These are phyloP conservation scores for Elaeagnus macrophylla DNA, from an alignment of 306 rosid species.

Conservation along the genomic window DNA sequence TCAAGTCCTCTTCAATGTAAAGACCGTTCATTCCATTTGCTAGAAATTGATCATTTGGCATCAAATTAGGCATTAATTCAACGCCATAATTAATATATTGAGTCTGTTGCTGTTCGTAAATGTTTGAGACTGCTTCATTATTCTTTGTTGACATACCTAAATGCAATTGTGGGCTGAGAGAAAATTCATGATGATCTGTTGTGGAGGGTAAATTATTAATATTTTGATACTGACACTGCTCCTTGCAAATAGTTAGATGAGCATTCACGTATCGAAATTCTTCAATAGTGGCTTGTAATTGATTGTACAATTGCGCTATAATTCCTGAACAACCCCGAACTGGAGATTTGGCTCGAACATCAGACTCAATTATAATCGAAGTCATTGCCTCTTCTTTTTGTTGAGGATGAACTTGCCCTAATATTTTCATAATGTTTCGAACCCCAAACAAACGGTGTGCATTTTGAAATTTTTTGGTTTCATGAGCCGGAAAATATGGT, in stretches of 20 bases:
- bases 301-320: neutral
- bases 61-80: neutral
- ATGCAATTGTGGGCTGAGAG: slow-evolving; percentile 5
- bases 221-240: slow-evolving; percentile 10
- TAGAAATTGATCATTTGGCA: neutral
- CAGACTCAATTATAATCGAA: slow-evolving; percentile 48
- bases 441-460: slow-evolving; percentile 65
- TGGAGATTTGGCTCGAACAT: slow-evolving; percentile 33
- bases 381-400: slow-evolving; percentile 39
- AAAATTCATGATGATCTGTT: neutral
- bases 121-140: neutral
- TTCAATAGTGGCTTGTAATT: neutral
- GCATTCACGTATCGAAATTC: slow-evolving; percentile 4
- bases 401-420: neutral
- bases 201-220: neutral
- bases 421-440: slow-evolving; percentile 30
- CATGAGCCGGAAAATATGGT: slow-evolving; percentile 45
- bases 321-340: slow-evolving; percentile 33
- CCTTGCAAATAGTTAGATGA: slow-evolving; percentile 4
- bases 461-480: slow-evolving; percentile 32
- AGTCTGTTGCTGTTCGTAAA: too few relatives aligned
- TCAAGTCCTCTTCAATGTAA: slow-evolving; percentile 10
- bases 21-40: slow-evolving; percentile 4
- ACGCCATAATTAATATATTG: slow-evolving; percentile 1
- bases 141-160: slow-evolving; percentile 2